Percentiles rank a stretch among this genome's conserved stretches.
Conservation (phyloP, 1,284 basidiomycete species). For the Ganoderma sinense region DNA sequence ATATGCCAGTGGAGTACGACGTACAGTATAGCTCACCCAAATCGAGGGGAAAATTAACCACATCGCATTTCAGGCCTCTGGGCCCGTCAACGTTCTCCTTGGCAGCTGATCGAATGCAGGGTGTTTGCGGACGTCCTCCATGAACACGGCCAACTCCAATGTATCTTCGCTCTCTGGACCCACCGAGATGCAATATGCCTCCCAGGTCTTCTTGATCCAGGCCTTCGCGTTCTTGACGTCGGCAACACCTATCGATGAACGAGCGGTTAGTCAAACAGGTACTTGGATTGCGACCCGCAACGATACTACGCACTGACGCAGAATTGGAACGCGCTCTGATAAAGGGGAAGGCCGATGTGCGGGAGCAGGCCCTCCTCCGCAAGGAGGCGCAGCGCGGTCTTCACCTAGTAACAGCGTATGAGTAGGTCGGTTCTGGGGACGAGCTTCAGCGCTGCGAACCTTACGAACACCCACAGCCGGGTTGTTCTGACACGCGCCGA, state of each 20-base stretch:
- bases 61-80: conserved; percentile 17
- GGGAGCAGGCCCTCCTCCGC: conserved; percentile 32
- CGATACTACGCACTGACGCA: conserved; percentile 31
- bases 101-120: conserved; percentile 27
- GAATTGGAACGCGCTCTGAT: conserved; percentile 39
- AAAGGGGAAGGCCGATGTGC: conserved; percentile 29
- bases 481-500: conserved; percentile 28
- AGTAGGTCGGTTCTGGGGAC: not conserved
- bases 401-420: conserved; percentile 14
- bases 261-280: not conserved
- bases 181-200: conserved; percentile 28
- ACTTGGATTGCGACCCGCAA: not conserved
- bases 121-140: conserved; percentile 33
- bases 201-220: conserved; percentile 37
- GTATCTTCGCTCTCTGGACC: conserved; percentile 34
- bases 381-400: conserved; percentile 31
- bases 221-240: conserved; percentile 37
- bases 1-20: not conserved
- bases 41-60: not conserved
- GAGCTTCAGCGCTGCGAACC: conserved; percentile 8
- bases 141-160: conserved; percentile 29
- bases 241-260: conserved; percentile 23
- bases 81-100: conserved; percentile 30
- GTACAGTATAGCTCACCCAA: not conserved
- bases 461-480: conserved; percentile 33